Evolutionary conservation across 495 filamentous ascomycete species (phyloP).

Genomic region (Aspergillus heteromorphus): DNA sequence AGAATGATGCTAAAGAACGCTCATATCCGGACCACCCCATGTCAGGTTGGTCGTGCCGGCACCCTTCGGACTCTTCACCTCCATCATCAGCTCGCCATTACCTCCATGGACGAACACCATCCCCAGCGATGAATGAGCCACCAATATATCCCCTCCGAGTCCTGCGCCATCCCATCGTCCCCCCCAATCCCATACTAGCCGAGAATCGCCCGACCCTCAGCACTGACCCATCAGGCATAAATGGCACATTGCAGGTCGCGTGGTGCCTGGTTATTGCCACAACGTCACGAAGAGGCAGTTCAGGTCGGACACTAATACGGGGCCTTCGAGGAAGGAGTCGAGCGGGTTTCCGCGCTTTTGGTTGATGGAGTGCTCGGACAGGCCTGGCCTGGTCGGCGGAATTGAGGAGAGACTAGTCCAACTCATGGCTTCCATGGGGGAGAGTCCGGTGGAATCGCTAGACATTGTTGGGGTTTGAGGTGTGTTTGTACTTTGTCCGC

Average conservation of each 20-base stretch:
- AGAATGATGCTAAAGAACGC: constrained; percentile 1
- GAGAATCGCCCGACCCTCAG: constrained; percentile 6
- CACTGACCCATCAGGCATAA: background rate
- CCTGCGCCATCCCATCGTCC: constrained; percentile 6
- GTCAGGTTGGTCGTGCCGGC: constrained; percentile 4
- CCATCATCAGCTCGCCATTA: constrained; percentile 1
- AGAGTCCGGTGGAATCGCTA: background rate
- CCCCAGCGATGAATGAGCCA: constrained; percentile 9
- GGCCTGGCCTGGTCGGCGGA: background rate
- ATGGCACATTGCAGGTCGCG: constrained; percentile 1
- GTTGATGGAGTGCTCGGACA: constrained; percentile 4
- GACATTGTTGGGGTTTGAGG: background rate
- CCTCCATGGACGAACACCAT: constrained; percentile 6
- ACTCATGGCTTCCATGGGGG: background rate
- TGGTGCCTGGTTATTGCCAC: constrained; percentile 3
- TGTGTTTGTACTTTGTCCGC: background rate
- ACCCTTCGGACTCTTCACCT: background rate
- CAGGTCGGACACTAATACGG: background rate
- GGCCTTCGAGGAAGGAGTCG: constrained; percentile 11
- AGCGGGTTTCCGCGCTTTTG: constrained; percentile 10
- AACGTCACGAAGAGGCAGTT: constrained; percentile 4
- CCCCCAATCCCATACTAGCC: constrained; percentile 9
- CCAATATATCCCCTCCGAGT: constrained; percentile 4
- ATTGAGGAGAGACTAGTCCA: background rate
- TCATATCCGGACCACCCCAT: constrained; percentile 1